Evolutionary conservation across 257 asterid species (phyloP).

Genomic region (Primulina huaijiensis): DNA sequence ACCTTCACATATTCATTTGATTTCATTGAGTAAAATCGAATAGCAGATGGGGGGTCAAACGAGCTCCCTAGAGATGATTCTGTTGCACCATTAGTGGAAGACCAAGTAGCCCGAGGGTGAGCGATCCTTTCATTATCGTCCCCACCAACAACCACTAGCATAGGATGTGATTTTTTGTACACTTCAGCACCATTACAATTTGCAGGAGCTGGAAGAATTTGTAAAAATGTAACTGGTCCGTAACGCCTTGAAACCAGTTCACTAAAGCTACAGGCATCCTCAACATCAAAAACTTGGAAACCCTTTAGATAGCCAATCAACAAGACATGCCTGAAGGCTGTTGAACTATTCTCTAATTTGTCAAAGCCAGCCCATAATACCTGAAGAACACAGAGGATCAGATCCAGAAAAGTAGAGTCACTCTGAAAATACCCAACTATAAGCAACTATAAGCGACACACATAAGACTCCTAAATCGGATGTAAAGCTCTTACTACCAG

Average conservation of each 20-base stretch:
- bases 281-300: slow-evolving; percentile 74
- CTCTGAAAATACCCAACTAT: slow-evolving; percentile 10
- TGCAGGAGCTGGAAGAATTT: slow-evolving; percentile 63
- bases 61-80: slow-evolving; percentile 41
- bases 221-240: slow-evolving; percentile 69
- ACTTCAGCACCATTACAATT: slow-evolving; percentile 37
- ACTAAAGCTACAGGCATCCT: slow-evolving; percentile 62
- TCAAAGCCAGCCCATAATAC: slow-evolving; percentile 83
- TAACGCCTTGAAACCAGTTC: slow-evolving; percentile 69
- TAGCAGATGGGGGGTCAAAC: slow-evolving; percentile 50
- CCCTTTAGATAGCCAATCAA: slow-evolving; percentile 67
- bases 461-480: slow-evolving; percentile 12
- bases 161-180: slow-evolving; percentile 44
- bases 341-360: slow-evolving; percentile 50
- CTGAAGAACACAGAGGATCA: slow-evolving; percentile 37
- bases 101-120: slow-evolving; percentile 29
- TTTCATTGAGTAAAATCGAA: slow-evolving; percentile 66
- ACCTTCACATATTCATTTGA: slow-evolving; percentile 55
- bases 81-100: slow-evolving; percentile 32
- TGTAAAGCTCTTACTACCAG: slow-evolving; percentile 9
- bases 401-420: slow-evolving; percentile 21
- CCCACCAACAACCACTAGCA: slow-evolving; percentile 59
- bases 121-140: slow-evolving; percentile 44
- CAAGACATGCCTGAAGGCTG: slow-evolving; percentile 45
- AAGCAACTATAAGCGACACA: slow-evolving; percentile 13